phyloP scores from a whole-genome alignment of 306 rosid genomes.

The Trichosanthes truncata region DNA sequence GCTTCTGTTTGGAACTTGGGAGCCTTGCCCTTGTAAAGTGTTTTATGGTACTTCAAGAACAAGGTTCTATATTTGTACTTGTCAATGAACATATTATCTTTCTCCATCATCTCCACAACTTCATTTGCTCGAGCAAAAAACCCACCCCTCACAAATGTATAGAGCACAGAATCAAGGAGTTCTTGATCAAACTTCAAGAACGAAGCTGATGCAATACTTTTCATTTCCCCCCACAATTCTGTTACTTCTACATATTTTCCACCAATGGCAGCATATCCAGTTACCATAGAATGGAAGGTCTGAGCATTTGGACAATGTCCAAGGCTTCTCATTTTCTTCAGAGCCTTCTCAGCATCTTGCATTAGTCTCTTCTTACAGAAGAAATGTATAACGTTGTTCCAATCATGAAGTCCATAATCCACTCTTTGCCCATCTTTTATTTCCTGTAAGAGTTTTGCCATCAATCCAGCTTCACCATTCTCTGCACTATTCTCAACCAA shows the following conservation, averaged over 20 bases:
- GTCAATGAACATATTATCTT: conserved; percentile 65
- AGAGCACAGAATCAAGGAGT: conserved; percentile 78
- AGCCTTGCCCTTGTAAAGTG: conserved; percentile 81
- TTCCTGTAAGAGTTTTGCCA: conserved; percentile 68
- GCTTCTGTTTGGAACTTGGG: conserved; percentile 67
- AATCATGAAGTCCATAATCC: conserved; percentile 72
- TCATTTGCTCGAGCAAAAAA: conserved; percentile 73
- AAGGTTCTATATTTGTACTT: conserved; percentile 77
- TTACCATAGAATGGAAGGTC: conserved; percentile 81
- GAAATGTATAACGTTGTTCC: conserved; percentile 82
- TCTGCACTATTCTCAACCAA: conserved; percentile 31
- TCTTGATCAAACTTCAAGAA: conserved; percentile 87
- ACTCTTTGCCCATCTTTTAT: conserved; percentile 65
- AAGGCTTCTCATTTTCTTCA: conserved; percentile 75
- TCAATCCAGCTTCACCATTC: conserved; percentile 38
- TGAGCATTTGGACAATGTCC: conserved; percentile 75
- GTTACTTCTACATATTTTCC: conserved; percentile 80
- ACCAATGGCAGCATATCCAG: conserved; percentile 80
- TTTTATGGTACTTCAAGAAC: conserved; percentile 79
- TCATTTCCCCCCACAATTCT: conserved; percentile 91
- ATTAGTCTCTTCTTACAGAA: conserved; percentile 72
- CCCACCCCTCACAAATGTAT: conserved; percentile 81
- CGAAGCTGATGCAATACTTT: conserved; percentile 51
- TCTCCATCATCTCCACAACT: conserved; percentile 76
- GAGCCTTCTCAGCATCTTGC: conserved; percentile 80